Evolutionary conservation across 2,329 filamentous ascomycete genomes (phyloP).

Genomic region (Trichoderma atroviride): DNA sequence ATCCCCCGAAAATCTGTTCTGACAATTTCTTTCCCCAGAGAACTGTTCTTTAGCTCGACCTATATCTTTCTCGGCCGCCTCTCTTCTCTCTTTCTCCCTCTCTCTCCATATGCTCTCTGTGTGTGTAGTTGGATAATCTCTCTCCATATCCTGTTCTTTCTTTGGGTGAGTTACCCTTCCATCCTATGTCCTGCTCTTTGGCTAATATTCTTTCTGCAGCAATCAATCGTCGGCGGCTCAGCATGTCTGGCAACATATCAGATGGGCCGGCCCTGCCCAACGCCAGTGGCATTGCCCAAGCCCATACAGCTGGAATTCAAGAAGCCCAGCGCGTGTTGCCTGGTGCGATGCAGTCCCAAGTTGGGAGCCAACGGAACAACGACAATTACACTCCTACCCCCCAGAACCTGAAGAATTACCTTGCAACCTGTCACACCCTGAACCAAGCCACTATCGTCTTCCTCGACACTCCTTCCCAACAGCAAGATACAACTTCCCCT

Average conservation of each 20-base stretch:
- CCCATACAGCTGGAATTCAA: neutral
- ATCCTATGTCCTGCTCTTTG: neutral
- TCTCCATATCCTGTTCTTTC: neutral
- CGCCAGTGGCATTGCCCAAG: neutral
- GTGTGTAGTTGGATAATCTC: too few species aligned
- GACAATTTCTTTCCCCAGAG: neutral
- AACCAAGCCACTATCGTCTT: neutral
- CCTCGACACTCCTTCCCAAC: neutral
- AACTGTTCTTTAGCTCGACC: neutral
- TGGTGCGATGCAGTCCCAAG: neutral
- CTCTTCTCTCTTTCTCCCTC: neutral
- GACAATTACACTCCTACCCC: neutral
- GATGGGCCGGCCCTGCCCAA: neutral
- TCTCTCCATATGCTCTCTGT: too few species aligned
- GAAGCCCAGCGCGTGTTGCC: neutral
- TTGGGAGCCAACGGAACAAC: neutral
- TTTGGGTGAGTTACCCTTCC: neutral
- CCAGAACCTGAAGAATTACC: neutral
- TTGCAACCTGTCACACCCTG: neutral
- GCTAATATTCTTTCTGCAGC: neutral
- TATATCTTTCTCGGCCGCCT: neutral
- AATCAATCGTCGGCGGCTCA: neutral
- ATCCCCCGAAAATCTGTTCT: neutral
- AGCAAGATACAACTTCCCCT: conserved; percentile 30
- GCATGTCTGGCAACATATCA: neutral